Percentiles rank a stretch among this genome's conserved stretches.
These are phyloP conservation scores for Mycena olivaceomarginata DNA, from an alignment of 768 basidiomycete genomes.

Conservation along the genomic window DNA sequence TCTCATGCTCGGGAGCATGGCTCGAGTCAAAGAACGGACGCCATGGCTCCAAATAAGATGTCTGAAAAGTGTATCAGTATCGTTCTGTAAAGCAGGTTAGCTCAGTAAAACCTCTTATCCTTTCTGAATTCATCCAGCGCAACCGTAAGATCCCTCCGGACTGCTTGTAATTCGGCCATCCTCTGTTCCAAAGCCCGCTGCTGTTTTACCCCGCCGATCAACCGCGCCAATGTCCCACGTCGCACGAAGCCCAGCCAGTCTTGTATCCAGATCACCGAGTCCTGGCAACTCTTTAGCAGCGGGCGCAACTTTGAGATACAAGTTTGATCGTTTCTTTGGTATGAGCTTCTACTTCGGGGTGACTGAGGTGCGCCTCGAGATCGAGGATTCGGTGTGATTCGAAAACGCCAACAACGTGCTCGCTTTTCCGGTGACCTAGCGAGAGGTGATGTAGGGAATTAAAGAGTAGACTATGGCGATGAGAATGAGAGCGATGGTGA, in stretches of 20 bases:
- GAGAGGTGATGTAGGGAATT: constrained; percentile 63
- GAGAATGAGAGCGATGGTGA: constrained; percentile 50
- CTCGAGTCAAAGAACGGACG: constrained; percentile 66
- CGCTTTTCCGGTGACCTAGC: constrained; percentile 56
- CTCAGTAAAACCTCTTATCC: constrained; percentile 67
- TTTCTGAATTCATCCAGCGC: constrained; percentile 68
- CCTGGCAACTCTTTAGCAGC: constrained; percentile 66
- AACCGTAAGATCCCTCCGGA: constrained; percentile 58
- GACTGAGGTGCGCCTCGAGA: constrained; percentile 74
- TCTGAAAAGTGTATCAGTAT: constrained; percentile 45
- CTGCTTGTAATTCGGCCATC: constrained; percentile 59
- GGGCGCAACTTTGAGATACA: constrained; percentile 73
- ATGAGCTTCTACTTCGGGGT: constrained; percentile 67
- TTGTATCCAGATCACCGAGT: constrained; percentile 62
- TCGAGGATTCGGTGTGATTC: constrained; percentile 84
- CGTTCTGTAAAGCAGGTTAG: neutral
- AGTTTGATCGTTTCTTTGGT: constrained; percentile 65
- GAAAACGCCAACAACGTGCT: constrained; percentile 82
- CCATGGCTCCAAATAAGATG: constrained; percentile 79
- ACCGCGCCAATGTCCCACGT: constrained; percentile 59
- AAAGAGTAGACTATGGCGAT: constrained; percentile 60
- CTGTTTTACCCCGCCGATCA: constrained; percentile 54
- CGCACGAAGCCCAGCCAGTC: constrained; percentile 71
- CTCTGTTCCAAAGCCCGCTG: constrained; percentile 55
- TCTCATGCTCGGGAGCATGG: constrained; percentile 56